A percentile compares a stretch with the other conserved stretches of the same genome.
Evolutionary conservation across 2,329 filamentous ascomycete species (phyloP).

Genomic region (Beauveria sp.): DNA sequence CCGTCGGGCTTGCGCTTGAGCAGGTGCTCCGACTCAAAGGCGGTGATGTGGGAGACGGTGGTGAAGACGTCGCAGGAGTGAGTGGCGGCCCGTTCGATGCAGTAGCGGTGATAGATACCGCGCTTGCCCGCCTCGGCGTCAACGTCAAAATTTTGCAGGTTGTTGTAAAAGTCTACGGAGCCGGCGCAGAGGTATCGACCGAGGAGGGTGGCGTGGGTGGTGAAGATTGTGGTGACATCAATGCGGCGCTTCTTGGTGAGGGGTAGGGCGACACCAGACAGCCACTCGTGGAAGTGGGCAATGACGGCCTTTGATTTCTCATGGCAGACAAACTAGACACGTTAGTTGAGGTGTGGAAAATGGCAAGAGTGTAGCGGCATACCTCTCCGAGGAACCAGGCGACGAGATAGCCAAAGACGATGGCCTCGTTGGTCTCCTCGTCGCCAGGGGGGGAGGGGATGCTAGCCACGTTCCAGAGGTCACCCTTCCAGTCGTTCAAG

Average conservation of each 20-base stretch:
- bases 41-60: conserved; percentile 96
- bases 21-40: conserved; percentile 94
- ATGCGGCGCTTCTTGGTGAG: conserved; percentile 90
- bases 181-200: conserved; percentile 95
- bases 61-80: conserved; percentile 96
- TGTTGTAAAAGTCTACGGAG: conserved; percentile 99
- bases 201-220: conserved; percentile 90
- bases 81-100: conserved; percentile 88
- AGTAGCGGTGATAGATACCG: conserved; percentile 97
- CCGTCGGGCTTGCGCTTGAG: conserved; percentile 97
- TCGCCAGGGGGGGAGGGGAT: conserved; percentile 91
- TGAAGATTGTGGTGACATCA: conserved; percentile 97
- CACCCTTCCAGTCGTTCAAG: conserved; percentile 93
- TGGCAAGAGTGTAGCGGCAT: conserved; percentile 20
- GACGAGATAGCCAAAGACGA: conserved; percentile 94
- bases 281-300: conserved; percentile 98
- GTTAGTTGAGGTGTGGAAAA: conserved; percentile 11
- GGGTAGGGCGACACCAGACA: conserved; percentile 86
- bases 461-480: conserved; percentile 85
- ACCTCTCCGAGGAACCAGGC: conserved; percentile 98
- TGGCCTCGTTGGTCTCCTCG: conserved; percentile 93
- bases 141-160: conserved; percentile 92
- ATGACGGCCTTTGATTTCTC: conserved; percentile 89
- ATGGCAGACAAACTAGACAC: conserved; percentile 74
- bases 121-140: conserved; percentile 95